phyloP scores from a whole-genome alignment of 2,329 filamentous ascomycete species.

The Emergomyces pasteurianus region DNA sequence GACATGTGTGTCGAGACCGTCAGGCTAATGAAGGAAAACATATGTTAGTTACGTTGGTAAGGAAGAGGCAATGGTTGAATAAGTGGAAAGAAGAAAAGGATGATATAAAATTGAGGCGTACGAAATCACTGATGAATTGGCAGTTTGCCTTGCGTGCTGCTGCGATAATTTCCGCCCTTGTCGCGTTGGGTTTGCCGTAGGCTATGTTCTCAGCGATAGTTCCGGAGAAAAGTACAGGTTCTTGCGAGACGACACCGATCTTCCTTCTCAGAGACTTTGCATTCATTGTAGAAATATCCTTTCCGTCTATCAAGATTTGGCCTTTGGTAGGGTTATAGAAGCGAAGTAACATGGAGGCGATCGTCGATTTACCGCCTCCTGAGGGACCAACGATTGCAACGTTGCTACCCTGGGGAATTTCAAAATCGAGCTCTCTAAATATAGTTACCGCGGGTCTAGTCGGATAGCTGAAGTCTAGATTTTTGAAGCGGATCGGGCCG shows the following conservation, averaged over 20 bases:
- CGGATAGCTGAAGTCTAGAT: slow-evolving; percentile 83
- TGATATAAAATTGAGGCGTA: slow-evolving; percentile 28
- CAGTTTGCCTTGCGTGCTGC: slow-evolving; percentile 91
- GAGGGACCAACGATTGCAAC: slow-evolving; percentile 95
- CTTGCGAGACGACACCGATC: slow-evolving; percentile 90
- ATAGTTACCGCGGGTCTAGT: slow-evolving; percentile 85
- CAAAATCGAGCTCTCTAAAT: slow-evolving; percentile 79
- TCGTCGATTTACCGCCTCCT: slow-evolving; percentile 91
- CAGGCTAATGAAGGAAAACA: slow-evolving; percentile 43
- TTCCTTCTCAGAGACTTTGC: slow-evolving; percentile 83
- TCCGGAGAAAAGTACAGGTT: slow-evolving; percentile 80
- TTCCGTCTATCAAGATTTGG: slow-evolving; percentile 68
- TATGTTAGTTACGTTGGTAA: background rate
- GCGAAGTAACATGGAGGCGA: slow-evolving; percentile 76
- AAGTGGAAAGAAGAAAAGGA: background rate
- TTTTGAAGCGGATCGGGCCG: slow-evolving; percentile 75
- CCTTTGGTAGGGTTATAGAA: slow-evolving; percentile 81
- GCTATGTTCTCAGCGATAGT: slow-evolving; percentile 75
- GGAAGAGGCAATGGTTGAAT: slow-evolving; percentile 3
- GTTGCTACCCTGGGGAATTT: slow-evolving; percentile 84
- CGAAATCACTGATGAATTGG: slow-evolving; percentile 88
- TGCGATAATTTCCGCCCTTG: slow-evolving; percentile 65
- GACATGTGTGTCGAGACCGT: slow-evolving; percentile 87
- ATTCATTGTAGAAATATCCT: slow-evolving; percentile 76
- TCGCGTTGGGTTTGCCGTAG: slow-evolving; percentile 73